Percentiles rank a stretch among this genome's conserved stretches.
These are phyloP conservation scores for Wickerhamiella domercqiae DNA, from an alignment of 805 yeast species.

Conservation along the genomic window DNA sequence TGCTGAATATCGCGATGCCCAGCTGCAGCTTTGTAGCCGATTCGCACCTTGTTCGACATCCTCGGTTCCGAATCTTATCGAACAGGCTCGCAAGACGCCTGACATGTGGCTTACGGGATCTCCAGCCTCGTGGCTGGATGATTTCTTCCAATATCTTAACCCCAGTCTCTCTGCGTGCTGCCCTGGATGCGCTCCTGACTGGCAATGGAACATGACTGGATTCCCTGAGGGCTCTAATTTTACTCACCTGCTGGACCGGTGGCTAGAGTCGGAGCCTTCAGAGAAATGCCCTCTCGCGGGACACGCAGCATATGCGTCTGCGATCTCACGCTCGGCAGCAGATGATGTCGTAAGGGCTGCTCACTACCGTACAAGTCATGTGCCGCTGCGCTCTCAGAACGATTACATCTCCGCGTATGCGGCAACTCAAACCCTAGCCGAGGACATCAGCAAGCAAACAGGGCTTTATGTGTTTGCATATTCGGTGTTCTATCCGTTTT, in stretches of 20 bases:
- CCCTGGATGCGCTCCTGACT: too few relatives aligned
- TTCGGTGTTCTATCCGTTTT: slow-evolving; percentile 84
- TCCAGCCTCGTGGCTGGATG: slow-evolving; percentile 85
- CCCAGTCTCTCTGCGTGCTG: slow-evolving; percentile 84
- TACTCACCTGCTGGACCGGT: slow-evolving; percentile 52
- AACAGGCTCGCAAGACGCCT: slow-evolving; percentile 65
- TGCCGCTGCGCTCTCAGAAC: slow-evolving; percentile 61
- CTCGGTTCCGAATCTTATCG: slow-evolving; percentile 67
- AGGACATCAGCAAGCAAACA: slow-evolving; percentile 28
- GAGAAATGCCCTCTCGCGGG: slow-evolving; percentile 94
- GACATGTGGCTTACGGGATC: slow-evolving; percentile 66
- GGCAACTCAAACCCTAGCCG: slow-evolving; percentile 51
- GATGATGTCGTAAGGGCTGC: slow-evolving; percentile 6
- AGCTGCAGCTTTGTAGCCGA: slow-evolving; percentile 70
- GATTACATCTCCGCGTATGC: slow-evolving; percentile 74
- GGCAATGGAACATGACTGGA: slow-evolving; percentile 55
- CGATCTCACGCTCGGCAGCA: slow-evolving; percentile 29
- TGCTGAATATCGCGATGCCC: slow-evolving; percentile 44
- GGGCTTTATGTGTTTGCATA: slow-evolving; percentile 64
- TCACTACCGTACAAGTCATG: slow-evolving; percentile 59
- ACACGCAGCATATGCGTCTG: slow-evolving; percentile 68
- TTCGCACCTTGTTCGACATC: slow-evolving; percentile 69
- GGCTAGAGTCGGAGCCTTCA: slow-evolving; percentile 66
- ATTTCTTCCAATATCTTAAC: slow-evolving; percentile 70
- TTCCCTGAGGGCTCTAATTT: slow-evolving; percentile 67